phyloP scores from a whole-genome alignment of 179 eudicot genomes.

The Nepenthes alata region DNA sequence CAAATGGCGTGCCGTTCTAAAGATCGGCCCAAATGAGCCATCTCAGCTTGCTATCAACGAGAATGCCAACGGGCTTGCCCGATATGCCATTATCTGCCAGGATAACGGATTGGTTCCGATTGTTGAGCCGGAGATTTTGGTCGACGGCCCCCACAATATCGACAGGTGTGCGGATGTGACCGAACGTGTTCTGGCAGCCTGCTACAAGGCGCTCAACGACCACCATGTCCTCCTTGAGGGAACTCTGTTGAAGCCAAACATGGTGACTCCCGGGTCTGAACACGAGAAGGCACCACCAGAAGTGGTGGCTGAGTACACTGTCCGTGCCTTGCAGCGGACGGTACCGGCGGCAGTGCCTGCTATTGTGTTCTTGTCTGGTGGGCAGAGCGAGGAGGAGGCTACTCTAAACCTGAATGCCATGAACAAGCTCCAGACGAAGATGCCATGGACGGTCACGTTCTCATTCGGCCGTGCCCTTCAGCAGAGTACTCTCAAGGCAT shows the following conservation, averaged over 20 bases:
- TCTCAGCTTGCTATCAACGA: constrained; percentile 66
- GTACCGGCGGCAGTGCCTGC: constrained; percentile 83
- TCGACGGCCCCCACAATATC: constrained; percentile 73
- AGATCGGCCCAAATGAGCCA: constrained; percentile 80
- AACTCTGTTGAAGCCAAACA: constrained; percentile 80
- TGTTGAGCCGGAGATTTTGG: constrained; percentile 92
- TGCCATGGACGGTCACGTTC: constrained; percentile 79
- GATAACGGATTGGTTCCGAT: constrained; percentile 84
- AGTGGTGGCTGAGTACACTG: constrained; percentile 75
- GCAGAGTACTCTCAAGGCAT: constrained; percentile 81
- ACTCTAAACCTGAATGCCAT: constrained; percentile 78
- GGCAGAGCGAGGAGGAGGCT: constrained; percentile 91
- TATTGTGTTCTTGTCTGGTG: constrained; percentile 85
- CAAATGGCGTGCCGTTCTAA: constrained; percentile 91
- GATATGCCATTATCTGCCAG: constrained; percentile 92
- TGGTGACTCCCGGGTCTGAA: constrained; percentile 89
- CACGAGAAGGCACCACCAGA: constrained; percentile 60
- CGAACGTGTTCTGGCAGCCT: constrained; percentile 86
- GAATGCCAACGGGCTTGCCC: constrained; percentile 84
- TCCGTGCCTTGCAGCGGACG: constrained; percentile 67
- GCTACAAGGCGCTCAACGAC: constrained; percentile 88
- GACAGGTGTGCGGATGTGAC: constrained; percentile 73
- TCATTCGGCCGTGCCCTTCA: constrained; percentile 89
- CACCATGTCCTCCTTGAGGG: constrained; percentile 90
- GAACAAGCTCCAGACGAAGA: constrained; percentile 66